Evolutionary conservation across 371 early-diverging fungal species (phyloP).

Genomic region (Mucor sp.): DNA sequence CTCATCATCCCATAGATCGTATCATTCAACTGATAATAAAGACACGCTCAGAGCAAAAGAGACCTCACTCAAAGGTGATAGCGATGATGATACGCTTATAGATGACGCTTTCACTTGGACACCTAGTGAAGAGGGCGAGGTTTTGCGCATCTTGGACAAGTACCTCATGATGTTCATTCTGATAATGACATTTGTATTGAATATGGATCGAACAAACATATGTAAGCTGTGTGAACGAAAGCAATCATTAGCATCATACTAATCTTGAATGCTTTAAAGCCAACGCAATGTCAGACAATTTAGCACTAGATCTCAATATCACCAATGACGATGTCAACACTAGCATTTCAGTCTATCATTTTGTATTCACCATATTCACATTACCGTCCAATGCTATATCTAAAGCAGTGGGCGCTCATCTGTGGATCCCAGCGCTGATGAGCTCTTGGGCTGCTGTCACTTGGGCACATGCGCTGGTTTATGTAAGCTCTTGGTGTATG

Average conservation of each 20-base stretch:
- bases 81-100: background rate
- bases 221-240: constrained; percentile 4
- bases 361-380: constrained; percentile 38
- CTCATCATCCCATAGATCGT: background rate
- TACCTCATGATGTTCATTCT: constrained; percentile 21
- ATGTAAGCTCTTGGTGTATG: constrained; percentile 18
- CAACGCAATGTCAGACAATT: constrained; percentile 46
- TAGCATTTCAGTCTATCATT: constrained; percentile 31
- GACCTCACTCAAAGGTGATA: background rate
- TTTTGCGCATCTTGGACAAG: constrained; percentile 18
- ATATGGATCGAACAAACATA: constrained; percentile 29
- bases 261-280: constrained; percentile 14
- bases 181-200: constrained; percentile 28
- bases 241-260: background rate
- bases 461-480: constrained; percentile 37
- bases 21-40: background rate
- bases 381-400: constrained; percentile 53
- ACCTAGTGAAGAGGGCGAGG: constrained; percentile 13
- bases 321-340: constrained; percentile 36
- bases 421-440: constrained; percentile 66
- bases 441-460: constrained; percentile 62
- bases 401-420: constrained; percentile 55
- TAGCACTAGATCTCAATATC: constrained; percentile 39
- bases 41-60: background rate
- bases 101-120: constrained; percentile 17